Evolutionary conservation across 306 rosid genomes (phyloP), one percentile per base, ranked within the genome.

Genomic region (Macrotyloma uniflorum): DNA sequence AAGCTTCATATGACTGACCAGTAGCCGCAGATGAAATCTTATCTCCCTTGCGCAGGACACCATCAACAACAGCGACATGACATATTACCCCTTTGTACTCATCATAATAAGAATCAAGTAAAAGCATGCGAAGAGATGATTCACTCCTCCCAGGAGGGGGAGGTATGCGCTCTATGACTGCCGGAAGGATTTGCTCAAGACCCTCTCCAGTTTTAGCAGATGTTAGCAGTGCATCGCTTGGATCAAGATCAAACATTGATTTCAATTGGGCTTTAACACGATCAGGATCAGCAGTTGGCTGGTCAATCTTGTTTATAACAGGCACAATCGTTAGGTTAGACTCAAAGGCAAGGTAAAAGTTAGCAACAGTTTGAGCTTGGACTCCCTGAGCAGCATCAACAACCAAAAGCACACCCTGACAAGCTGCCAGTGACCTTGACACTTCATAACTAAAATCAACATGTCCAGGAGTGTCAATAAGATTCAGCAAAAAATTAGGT

Each of bases 191-290:
- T 13, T 87, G 92, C 83, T 91, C 96, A 80, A 95, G 98, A 75
- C 98, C 98, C 82, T 78, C 79, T 75, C 98, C 98, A 10, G 98
- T 95, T 83, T 95, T 95, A 19, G 98, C 98, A 12, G 98, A 95
- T 70, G 95, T 92, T 82, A 92, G 88, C 68, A 95, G 82, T n/a
- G 86, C 97, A 79, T 87, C 95, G 49, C 69, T 85, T 14, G 98
- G 87, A 28, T 92, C 95, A 24, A 92, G 97, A 78, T 92, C 98
- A 81, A 95, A 95, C 93, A 95, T 95, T 1, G 93, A 84, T 71
- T 90, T 89, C 72, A 95, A 80, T 54, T 95, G 98, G 43, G 92
- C 95, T 68, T 88, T 92, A 71, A 92, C 93, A 12, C 88, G 89
- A 62, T 92, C 97, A 2, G 98, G 98, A 85, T 61, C 67, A 16